These are phyloP conservation scores for Byssoonygena ceratinophila DNA, from an alignment of 2,329 filamentous ascomycete species.

Conservation along the genomic window DNA sequence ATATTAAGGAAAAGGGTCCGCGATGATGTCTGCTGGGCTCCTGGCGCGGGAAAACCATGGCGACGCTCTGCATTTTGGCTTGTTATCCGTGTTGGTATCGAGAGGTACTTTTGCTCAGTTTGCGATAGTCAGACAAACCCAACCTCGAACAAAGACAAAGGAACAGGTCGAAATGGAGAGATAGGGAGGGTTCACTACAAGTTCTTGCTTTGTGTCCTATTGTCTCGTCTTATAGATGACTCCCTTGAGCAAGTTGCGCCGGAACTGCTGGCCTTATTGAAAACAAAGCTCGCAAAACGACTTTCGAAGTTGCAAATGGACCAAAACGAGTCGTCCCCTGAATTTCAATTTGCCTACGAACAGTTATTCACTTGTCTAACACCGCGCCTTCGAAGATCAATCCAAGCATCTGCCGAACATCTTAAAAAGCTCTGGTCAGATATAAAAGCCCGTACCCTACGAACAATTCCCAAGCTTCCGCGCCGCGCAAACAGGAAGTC, in stretches of 20 bases:
- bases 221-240: slow-evolving; percentile 41
- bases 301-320: slow-evolving; percentile 48
- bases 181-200: slow-evolving; percentile 48
- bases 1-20: slow-evolving; percentile 48
- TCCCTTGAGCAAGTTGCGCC: slow-evolving; percentile 19
- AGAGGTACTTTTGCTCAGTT: slow-evolving; percentile 38
- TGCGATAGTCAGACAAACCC: not conserved
- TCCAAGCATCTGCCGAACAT: slow-evolving; percentile 23
- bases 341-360: slow-evolving; percentile 18
- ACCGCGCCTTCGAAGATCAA: slow-evolving; percentile 22
- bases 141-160: slow-evolving; percentile 18
- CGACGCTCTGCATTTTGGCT: slow-evolving; percentile 54
- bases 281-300: slow-evolving; percentile 47
- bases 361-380: slow-evolving; percentile 24
- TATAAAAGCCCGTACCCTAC: slow-evolving; percentile 32
- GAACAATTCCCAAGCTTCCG: slow-evolving; percentile 37
- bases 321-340: slow-evolving; percentile 17
- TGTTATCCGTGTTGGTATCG: slow-evolving; percentile 47
- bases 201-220: slow-evolving; percentile 42
- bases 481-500: slow-evolving; percentile 26
- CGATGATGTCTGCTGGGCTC: slow-evolving; percentile 49
- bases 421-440: slow-evolving; percentile 32
- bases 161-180: slow-evolving; percentile 15
- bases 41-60: slow-evolving; percentile 46
- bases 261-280: slow-evolving; percentile 35